These are phyloP conservation scores for Lycium ferocissimum DNA, from an alignment of 257 asterid species.

Conservation along the genomic window DNA sequence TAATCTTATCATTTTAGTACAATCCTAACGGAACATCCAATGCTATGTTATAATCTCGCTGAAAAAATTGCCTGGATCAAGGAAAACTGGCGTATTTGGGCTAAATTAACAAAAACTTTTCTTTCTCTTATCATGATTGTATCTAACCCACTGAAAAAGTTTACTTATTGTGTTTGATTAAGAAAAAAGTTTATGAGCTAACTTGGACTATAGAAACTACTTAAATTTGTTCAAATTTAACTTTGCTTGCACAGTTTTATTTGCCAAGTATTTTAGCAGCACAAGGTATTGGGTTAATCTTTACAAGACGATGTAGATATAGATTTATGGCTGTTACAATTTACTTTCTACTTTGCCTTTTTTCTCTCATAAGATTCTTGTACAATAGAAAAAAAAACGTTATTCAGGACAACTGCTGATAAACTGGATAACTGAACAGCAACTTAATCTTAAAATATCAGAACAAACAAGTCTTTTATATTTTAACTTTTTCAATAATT, in stretches of 20 bases:
- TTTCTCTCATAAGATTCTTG: background rate
- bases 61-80: too few relatives aligned
- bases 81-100: too few relatives aligned
- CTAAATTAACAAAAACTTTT: too few relatives aligned
- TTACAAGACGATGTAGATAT: background rate
- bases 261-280: background rate
- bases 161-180: too few relatives aligned
- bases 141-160: too few relatives aligned
- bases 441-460: slow-evolving; percentile 20
- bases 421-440: background rate
- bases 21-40: too few relatives aligned
- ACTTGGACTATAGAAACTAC: too few relatives aligned
- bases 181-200: too few relatives aligned
- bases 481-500: background rate
- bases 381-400: background rate
- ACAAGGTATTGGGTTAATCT: background rate
- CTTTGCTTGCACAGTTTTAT: background rate
- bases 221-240: background rate
- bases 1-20: too few relatives aligned
- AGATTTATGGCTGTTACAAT: background rate
- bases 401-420: background rate
- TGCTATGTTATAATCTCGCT: too few relatives aligned
- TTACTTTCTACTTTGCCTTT: background rate
- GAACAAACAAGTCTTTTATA: background rate
- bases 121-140: too few relatives aligned